These are phyloP conservation scores for Aspergillus fumigatiaffinis DNA, from an alignment of 2,329 filamentous ascomycete genomes.

Conservation along the genomic window DNA sequence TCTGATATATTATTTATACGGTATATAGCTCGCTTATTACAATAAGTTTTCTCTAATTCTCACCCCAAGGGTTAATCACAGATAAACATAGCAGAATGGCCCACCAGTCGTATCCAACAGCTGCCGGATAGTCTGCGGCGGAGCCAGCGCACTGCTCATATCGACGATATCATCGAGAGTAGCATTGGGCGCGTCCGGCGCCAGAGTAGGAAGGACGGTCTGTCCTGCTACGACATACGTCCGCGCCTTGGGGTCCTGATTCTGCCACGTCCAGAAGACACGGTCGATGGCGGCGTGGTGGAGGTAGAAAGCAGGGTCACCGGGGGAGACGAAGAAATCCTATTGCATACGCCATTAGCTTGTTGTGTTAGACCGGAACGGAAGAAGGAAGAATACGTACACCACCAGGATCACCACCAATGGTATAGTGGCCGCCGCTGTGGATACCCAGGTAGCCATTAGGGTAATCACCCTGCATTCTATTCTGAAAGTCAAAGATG, in stretches of 20 bases:
- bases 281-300: conserved; percentile 47
- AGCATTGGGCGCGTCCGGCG: conserved; percentile 9
- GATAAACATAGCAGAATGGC: conserved; percentile 25
- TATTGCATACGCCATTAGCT: neutral
- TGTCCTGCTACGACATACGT: conserved; percentile 4
- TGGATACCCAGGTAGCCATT: conserved; percentile 42
- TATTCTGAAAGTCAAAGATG: conserved; percentile 20
- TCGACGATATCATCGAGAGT: conserved; percentile 24
- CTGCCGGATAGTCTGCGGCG: conserved; percentile 12
- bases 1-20: neutral
- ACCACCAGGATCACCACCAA: conserved; percentile 42
- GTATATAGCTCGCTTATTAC: neutral
- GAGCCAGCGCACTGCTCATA: conserved; percentile 13
- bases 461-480: conserved; percentile 19
- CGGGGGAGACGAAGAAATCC: conserved; percentile 44
- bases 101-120: conserved; percentile 19
- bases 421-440: conserved; percentile 44
- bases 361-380: neutral
- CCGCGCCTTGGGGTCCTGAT: conserved; percentile 13
- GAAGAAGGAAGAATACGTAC: conserved; percentile 1
- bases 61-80: neutral
- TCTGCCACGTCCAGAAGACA: conserved; percentile 49
- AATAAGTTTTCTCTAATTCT: neutral
- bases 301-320: conserved; percentile 44
- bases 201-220: conserved; percentile 8